Conservation (phyloP, 805 yeast genomes). For the Wilhelminamyces savonicus region DNA sequence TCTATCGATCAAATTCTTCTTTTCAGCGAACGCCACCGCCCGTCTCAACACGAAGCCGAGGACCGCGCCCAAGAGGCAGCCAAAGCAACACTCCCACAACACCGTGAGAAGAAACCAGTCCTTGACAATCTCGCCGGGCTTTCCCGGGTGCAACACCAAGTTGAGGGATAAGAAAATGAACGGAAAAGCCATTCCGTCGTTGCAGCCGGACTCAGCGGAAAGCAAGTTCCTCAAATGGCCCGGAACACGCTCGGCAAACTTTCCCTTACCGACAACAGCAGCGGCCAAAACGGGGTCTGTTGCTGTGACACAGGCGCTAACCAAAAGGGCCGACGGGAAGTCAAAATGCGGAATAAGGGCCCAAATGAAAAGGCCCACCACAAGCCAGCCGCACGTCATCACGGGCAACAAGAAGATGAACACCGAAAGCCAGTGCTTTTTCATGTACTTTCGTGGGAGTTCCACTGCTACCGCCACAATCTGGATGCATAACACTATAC, state of each 20-base stretch:
- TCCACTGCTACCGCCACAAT: constrained; percentile 94
- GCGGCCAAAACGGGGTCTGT: constrained; percentile 95
- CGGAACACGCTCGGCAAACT: constrained; percentile 84
- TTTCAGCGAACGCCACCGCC: constrained; percentile 69
- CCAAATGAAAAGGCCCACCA: constrained; percentile 77
- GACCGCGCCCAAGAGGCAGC: constrained; percentile 64
- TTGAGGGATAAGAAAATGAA: constrained; percentile 69
- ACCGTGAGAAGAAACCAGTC: constrained; percentile 77
- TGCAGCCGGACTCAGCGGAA: constrained; percentile 84
- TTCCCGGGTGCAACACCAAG: constrained; percentile 58
- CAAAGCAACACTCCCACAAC: constrained; percentile 76
- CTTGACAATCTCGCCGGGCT: constrained; percentile 62
- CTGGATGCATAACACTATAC: constrained; percentile 80
- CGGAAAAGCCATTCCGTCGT: constrained; percentile 96
- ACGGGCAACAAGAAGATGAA: constrained; percentile 71
- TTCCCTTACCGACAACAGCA: constrained; percentile 92
- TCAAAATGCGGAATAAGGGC: constrained; percentile 64
- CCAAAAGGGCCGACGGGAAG: constrained; percentile 65
- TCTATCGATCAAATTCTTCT: constrained; percentile 65
- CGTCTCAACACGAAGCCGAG: constrained; percentile 70
- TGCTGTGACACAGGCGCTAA: constrained; percentile 88
- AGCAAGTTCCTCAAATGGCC: constrained; percentile 84
- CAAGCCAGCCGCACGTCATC: constrained; percentile 87
- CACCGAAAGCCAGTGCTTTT: constrained; percentile 76
- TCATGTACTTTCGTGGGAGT: constrained; percentile 83